Conservation (phyloP, 1,284 basidiomycete genomes). For the Cryptococcus wingfieldii region DNA sequence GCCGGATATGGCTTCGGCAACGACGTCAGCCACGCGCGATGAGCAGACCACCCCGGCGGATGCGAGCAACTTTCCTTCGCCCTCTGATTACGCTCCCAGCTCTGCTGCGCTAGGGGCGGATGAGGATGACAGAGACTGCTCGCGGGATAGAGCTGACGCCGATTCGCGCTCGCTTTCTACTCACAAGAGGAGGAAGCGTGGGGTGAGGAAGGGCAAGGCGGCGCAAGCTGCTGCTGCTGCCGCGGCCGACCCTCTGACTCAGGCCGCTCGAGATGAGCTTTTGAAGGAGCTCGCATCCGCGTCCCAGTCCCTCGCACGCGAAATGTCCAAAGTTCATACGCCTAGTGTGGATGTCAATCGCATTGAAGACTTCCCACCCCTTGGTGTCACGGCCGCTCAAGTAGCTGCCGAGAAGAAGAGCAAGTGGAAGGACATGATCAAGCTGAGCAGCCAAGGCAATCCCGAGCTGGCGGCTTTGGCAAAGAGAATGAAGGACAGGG, state of each 20-base stretch:
- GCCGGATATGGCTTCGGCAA: conserved; percentile 24
- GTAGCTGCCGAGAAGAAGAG: conserved; percentile 42
- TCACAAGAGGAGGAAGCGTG: conserved; percentile 47
- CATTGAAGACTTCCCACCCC: conserved; percentile 44
- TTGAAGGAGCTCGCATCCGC: conserved; percentile 69
- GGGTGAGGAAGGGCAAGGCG: conserved; percentile 49
- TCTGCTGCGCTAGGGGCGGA: background rate
- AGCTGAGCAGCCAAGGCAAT: conserved; percentile 40
- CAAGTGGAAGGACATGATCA: conserved; percentile 46
- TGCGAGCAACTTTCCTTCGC: conserved; percentile 29
- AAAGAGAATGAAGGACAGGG: conserved; percentile 40
- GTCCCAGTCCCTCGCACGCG: conserved; percentile 74
- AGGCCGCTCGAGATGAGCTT: conserved; percentile 42
- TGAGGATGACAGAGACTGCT: background rate
- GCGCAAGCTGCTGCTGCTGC: conserved; percentile 46
- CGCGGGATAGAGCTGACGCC: conserved; percentile 7
- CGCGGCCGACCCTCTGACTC: conserved; percentile 23
- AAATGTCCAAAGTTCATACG: conserved; percentile 54
- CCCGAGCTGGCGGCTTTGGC: conserved; percentile 47
- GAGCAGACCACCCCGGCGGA: conserved; percentile 39
- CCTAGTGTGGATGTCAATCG: conserved; percentile 25
- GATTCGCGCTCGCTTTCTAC: conserved; percentile 37
- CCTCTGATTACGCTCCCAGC: conserved; percentile 17
- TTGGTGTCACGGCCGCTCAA: conserved; percentile 41
- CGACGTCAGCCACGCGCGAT: conserved; percentile 39